Percentiles rank a stretch among this genome's conserved stretches.
These are phyloP conservation scores for Trypanosoma theileri DNA, from an alignment of 208 protist genomes.

Conservation along the genomic window DNA sequence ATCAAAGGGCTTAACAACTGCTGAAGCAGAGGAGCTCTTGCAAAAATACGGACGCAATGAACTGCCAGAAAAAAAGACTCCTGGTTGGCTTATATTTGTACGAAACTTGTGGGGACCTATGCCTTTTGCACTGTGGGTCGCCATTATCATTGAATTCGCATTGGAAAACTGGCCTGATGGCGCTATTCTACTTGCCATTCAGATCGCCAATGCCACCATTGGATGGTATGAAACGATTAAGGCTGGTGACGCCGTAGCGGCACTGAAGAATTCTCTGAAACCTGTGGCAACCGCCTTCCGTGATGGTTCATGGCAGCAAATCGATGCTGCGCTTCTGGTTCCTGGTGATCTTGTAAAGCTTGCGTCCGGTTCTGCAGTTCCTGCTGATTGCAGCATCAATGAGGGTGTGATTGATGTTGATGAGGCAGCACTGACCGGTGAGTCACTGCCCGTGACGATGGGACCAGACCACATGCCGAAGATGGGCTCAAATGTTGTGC, in stretches of 20 bases:
- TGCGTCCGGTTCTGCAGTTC: conserved; percentile 89
- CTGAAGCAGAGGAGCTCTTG: conserved; percentile 65
- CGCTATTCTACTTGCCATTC: conserved; percentile 80
- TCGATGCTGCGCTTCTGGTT: conserved; percentile 82
- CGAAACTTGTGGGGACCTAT: conserved; percentile 83
- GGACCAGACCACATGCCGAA: conserved; percentile 83
- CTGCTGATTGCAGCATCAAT: conserved; percentile 91
- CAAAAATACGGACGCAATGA: conserved; percentile 73
- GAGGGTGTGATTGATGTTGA: conserved; percentile 90
- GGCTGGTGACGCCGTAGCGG: conserved; percentile 91
- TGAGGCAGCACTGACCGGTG: conserved; percentile 94
- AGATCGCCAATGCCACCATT: conserved; percentile 80
- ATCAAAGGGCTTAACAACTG: conserved; percentile 59
- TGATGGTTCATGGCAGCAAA: conserved; percentile 82
- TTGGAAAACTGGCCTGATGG: conserved; percentile 87
- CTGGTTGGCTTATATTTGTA: conserved; percentile 80
- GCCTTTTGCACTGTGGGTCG: conserved; percentile 85
- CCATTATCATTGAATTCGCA: conserved; percentile 86
- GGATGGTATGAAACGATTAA: conserved; percentile 93
- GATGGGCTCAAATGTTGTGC: conserved; percentile 89
- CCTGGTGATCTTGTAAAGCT: conserved; percentile 94
- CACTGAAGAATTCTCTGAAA: conserved; percentile 89
- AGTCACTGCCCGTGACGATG: conserved; percentile 94
- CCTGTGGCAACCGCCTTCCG: conserved; percentile 75
- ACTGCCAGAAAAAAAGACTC: conserved; percentile 69